Percentiles rank a stretch among this genome's conserved stretches.
Evolutionary conservation across 495 filamentous ascomycete species (phyloP).

Genomic region (Tuber calosporum): DNA sequence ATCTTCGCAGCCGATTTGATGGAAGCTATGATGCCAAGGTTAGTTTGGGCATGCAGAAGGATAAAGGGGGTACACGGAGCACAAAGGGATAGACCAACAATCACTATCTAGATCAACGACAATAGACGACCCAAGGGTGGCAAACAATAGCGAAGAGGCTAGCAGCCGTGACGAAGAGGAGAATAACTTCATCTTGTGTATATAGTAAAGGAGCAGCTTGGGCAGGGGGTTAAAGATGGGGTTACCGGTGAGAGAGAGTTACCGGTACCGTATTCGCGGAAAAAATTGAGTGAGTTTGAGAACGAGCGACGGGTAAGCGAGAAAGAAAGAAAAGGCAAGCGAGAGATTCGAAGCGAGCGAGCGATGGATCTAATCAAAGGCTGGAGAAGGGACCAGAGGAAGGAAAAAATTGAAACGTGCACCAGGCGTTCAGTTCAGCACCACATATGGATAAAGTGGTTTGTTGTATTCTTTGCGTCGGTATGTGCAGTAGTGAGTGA

Average conservation of each 20-base stretch:
- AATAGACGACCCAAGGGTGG: conserved; percentile 1
- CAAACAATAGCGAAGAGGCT: conserved; percentile 3
- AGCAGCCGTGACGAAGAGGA: background rate
- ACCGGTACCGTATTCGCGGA: background rate
- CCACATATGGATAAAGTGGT: conserved; percentile 1
- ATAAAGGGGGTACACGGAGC: background rate
- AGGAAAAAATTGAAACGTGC: background rate
- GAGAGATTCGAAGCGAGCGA: conserved; percentile 4
- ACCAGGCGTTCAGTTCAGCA: conserved; percentile 4
- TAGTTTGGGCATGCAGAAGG: background rate
- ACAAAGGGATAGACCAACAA: background rate
- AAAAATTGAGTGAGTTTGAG: background rate
- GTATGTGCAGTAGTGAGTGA: background rate
- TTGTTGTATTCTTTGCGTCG: conserved; percentile 1
- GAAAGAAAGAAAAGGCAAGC: background rate
- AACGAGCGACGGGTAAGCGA: background rate
- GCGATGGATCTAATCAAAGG: background rate
- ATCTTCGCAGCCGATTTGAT: conserved; percentile 24
- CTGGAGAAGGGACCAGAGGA: background rate
- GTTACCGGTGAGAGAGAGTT: background rate
- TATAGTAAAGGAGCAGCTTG: background rate
- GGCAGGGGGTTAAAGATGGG: background rate
- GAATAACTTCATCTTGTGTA: background rate
- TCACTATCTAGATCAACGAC: background rate
- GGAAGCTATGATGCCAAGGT: conserved; percentile 20